phyloP scores from a whole-genome alignment of 1,284 basidiomycete species.

The Puccinia horiana region DNA sequence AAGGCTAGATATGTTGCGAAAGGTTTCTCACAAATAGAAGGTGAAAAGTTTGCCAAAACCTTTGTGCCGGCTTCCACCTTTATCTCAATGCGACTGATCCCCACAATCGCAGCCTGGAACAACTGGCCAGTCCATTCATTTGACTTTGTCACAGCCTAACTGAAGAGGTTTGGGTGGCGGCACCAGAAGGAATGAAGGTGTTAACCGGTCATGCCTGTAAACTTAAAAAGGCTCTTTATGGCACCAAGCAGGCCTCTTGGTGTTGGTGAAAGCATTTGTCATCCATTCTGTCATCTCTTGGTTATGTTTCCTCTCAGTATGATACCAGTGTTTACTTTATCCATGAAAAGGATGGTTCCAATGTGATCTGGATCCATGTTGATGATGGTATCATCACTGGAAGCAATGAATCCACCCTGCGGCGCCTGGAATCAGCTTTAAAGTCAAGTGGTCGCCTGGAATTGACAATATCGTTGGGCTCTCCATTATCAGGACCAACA shows the following conservation, averaged over 20 bases:
- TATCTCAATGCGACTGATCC: background rate
- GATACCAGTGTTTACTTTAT: conserved; percentile 19
- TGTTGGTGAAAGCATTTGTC: conserved; percentile 35
- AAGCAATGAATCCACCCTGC: background rate
- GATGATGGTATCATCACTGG: conserved; percentile 28
- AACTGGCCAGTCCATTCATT: conserved; percentile 12
- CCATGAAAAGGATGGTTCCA: no score
- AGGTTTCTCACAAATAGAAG: background rate
- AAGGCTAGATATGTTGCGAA: background rate
- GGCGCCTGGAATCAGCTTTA: background rate
- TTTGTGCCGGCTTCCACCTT: conserved; percentile 28
- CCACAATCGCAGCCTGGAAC: background rate
- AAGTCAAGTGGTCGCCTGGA: conserved; percentile 12
- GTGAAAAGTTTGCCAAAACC: background rate
- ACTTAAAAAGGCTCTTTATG: conserved; percentile 9
- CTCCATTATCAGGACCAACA: background rate
- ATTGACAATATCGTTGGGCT: background rate
- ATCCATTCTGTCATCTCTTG: background rate
- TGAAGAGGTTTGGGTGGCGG: conserved; percentile 21
- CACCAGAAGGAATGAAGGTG: background rate
- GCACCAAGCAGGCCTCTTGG: conserved; percentile 7
- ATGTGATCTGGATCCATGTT: conserved; percentile 31
- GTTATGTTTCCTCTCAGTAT: background rate
- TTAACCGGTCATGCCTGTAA: background rate
- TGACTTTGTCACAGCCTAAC: conserved; percentile 27